Conservation (phyloP, 2,329 filamentous ascomycete genomes). For the Scedosporium aurantiacum region DNA sequence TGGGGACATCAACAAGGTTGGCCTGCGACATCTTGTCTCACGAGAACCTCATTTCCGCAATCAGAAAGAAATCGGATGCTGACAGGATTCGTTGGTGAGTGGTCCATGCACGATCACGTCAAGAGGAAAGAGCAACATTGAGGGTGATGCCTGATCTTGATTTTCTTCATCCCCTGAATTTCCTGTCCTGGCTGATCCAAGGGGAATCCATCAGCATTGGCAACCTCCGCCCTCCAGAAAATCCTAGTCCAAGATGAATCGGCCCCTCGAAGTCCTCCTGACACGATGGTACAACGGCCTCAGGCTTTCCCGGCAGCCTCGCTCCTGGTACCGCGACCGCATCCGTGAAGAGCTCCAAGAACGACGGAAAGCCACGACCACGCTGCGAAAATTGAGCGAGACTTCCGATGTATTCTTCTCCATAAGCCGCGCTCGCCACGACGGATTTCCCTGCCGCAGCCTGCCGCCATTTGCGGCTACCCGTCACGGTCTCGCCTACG, state of each 20-base stretch:
- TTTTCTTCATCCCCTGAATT: too few species aligned
- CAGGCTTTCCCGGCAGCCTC: slow-evolving; percentile 19
- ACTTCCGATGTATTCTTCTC: slow-evolving; percentile 31
- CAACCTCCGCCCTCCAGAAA: not conserved
- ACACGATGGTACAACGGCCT: slow-evolving; percentile 11
- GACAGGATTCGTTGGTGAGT: too few species aligned
- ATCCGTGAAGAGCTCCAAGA: slow-evolving; percentile 28
- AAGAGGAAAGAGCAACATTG: too few species aligned
- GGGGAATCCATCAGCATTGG: too few species aligned
- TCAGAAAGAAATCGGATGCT: too few species aligned
- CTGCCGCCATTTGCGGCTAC: slow-evolving; percentile 15
- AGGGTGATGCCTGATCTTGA: too few species aligned
- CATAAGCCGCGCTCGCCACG: slow-evolving; percentile 25
- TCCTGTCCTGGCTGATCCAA: too few species aligned
- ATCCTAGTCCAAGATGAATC: not conserved
- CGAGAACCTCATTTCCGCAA: too few species aligned
- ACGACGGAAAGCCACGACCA: slow-evolving; percentile 18
- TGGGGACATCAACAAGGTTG: too few species aligned
- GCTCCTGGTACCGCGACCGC: slow-evolving; percentile 27
- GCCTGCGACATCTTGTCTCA: too few species aligned
- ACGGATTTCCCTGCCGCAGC: slow-evolving; percentile 21
- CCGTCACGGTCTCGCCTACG: slow-evolving; percentile 19
- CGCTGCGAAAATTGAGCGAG: slow-evolving; percentile 27
- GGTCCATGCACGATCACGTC: too few species aligned
- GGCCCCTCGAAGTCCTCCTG: not conserved